phyloP scores from a whole-genome alignment of 2,329 filamentous ascomycete genomes.

The Hypoxylon sp. region DNA sequence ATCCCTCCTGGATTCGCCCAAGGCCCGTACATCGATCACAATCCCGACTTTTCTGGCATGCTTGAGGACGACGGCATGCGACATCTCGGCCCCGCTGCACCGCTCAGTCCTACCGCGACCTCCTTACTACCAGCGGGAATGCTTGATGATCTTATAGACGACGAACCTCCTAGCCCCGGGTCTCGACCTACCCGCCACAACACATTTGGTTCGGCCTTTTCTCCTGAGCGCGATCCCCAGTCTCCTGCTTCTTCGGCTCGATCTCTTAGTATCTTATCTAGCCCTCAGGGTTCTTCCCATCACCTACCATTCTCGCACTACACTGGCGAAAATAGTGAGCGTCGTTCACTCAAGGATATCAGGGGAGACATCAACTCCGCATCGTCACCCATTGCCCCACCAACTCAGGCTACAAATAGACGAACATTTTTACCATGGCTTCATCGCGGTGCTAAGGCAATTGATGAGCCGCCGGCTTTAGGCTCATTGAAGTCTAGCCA shows the following conservation, averaged over 20 bases:
- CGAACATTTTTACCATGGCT: conserved; percentile 70
- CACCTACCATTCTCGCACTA: conserved; percentile 70
- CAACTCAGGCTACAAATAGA: conserved; percentile 61
- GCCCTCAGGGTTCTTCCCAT: conserved; percentile 73
- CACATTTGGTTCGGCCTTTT: conserved; percentile 57
- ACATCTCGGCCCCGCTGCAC: conserved; percentile 74
- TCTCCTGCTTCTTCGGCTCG: conserved; percentile 73
- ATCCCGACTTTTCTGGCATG: conserved; percentile 60
- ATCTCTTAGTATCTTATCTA: conserved; percentile 72
- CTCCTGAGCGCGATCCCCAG: conserved; percentile 65
- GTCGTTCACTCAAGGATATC: conserved; percentile 58
- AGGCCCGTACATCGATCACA: conserved; percentile 67
- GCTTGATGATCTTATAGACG: conserved; percentile 73
- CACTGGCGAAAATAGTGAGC: conserved; percentile 62
- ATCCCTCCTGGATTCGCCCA: conserved; percentile 66
- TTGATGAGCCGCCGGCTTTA: conserved; percentile 72
- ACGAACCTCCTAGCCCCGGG: conserved; percentile 67
- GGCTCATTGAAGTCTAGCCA: conserved; percentile 80
- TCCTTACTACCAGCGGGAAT: conserved; percentile 79
- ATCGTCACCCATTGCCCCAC: conserved; percentile 60
- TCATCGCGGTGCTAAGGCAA: conserved; percentile 73
- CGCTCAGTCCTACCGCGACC: conserved; percentile 83
- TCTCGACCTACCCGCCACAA: conserved; percentile 53
- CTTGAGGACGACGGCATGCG: conserved; percentile 75
- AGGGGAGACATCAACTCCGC: conserved; percentile 54